Evolutionary conservation across 23 red algal species (phyloP).

Genomic region (Gracilaria caudata): DNA sequence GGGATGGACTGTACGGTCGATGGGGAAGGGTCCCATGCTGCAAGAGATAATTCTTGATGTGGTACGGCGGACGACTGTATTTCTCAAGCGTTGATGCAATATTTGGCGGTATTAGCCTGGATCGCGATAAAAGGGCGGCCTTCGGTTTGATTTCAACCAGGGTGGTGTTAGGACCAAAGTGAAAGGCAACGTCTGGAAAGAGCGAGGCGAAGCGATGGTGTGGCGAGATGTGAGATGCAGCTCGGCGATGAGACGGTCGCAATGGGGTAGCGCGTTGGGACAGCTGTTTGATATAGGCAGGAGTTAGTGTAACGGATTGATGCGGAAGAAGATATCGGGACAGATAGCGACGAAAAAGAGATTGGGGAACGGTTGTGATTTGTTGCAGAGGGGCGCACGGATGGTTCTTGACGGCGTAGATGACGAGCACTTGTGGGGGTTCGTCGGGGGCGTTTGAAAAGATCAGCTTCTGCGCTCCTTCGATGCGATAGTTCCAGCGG

Average conservation of each 20-base stretch:
- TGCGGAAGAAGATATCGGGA: constrained; percentile 32
- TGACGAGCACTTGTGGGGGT: background rate
- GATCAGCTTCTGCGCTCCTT: constrained; percentile 34
- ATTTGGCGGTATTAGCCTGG: constrained; percentile 40
- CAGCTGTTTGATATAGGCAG: constrained; percentile 38
- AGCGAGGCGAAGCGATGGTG: constrained; percentile 22
- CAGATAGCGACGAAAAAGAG: constrained; percentile 47
- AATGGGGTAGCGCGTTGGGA: constrained; percentile 11
- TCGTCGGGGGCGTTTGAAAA: constrained; percentile 19
- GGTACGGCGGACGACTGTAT: constrained; percentile 48
- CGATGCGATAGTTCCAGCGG: constrained; percentile 39
- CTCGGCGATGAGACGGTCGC: constrained; percentile 20
- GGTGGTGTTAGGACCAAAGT: constrained; percentile 43
- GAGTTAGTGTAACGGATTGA: constrained; percentile 13
- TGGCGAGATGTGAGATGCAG: constrained; percentile 22
- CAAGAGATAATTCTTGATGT: constrained; percentile 59
- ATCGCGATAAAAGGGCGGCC: constrained; percentile 33
- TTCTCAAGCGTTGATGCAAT: constrained; percentile 38
- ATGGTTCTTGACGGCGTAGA: constrained; percentile 42
- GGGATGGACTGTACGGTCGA: constrained; percentile 13
- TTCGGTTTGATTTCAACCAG: constrained; percentile 67
- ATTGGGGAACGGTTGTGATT: background rate
- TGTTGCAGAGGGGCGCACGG: constrained; percentile 11
- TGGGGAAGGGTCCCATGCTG: background rate
- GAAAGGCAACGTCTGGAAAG: constrained; percentile 41